These are phyloP conservation scores for Datura wrightii DNA, from an alignment of 257 asterid genomes.

Conservation along the genomic window DNA sequence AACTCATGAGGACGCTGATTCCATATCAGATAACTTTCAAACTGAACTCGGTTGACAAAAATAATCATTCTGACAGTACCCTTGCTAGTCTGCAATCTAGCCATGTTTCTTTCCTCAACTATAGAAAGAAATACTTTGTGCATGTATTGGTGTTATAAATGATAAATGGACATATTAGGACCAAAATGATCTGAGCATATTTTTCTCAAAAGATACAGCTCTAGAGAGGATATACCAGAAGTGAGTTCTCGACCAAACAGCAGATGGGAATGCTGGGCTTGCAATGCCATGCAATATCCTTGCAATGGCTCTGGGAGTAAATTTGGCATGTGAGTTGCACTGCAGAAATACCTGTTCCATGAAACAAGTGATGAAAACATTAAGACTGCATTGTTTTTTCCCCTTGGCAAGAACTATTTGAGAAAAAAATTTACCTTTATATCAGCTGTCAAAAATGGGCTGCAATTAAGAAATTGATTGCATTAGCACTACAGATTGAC, in stretches of 20 bases:
- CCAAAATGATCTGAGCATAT: slow-evolving; percentile 9
- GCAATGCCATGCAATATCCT: slow-evolving; percentile 89
- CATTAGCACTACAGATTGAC: slow-evolving; percentile 41
- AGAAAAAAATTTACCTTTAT: slow-evolving; percentile 59
- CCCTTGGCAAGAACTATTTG: not conserved
- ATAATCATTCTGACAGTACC: not conserved
- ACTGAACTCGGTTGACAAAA: not conserved
- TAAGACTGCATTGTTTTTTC: slow-evolving; percentile 27
- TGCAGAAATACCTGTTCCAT: slow-evolving; percentile 81
- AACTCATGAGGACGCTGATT: not conserved
- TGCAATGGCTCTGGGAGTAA: slow-evolving; percentile 92
- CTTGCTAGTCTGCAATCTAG: slow-evolving; percentile 21
- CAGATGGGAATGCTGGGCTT: slow-evolving; percentile 89
- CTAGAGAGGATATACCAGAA: slow-evolving; percentile 68
- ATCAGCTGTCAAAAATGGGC: slow-evolving; percentile 87
- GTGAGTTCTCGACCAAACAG: slow-evolving; percentile 93
- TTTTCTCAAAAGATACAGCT: not conserved
- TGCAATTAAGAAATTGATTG: slow-evolving; percentile 49
- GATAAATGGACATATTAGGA: not conserved
- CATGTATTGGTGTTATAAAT: slow-evolving; percentile 12
- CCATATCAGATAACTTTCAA: not conserved
- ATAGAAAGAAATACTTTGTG: slow-evolving; percentile 8
- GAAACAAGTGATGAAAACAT: slow-evolving; percentile 33
- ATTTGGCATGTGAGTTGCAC: slow-evolving; percentile 78
- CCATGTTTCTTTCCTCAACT: not conserved